Evolutionary conservation across 495 filamentous ascomycete genomes (phyloP), one percentile per base, ranked within the genome.

Genomic region (Penicillium bovifimosum): DNA sequence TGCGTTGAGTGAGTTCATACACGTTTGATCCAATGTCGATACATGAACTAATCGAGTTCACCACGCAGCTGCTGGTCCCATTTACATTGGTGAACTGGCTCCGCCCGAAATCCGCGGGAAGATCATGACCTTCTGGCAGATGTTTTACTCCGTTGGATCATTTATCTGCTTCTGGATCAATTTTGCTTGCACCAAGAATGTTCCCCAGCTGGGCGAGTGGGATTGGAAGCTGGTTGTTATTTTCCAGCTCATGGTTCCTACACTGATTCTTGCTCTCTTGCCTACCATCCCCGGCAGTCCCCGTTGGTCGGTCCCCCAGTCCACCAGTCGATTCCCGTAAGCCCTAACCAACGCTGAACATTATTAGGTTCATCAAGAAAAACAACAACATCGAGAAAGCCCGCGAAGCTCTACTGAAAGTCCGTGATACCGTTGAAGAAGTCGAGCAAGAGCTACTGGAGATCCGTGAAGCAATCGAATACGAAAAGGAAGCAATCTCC

Each of bases 51-150:
- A 59, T 8, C 5, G 5, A 10, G 11, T 11, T 27, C 34, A 28
- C 11, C 40, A 42, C 38, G 46, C 39, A 79, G 76, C 76, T 11
- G 62, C 80, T 35, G 80, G 80, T 9, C 80, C 80, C 0, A 80
- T 83, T 49, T 85, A 84, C 56, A 85, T 85, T 43, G 80, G 80
- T 42, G 80, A 85, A 50, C 61, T 85, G 16, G 75, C 80, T 6
- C 79, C 80, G 6, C 60, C 76, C 8, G 74, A 82, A 44, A 83
- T 83, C 52, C 77, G 81, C 41, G 81, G 81, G 49, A 76, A 76
- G 55, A 81, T 85, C 58, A 82, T 85, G 81, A 77, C 78, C n/a
- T 81, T 83, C 55, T 85, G 80, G 81, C 80, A 85, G 65, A 80
- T 82, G 68, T 84, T 83, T 65, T 85, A 83, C 68, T 77, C 73